phyloP scores from a whole-genome alignment of 1,284 basidiomycete genomes.

The Gastroboletus turbinatus region DNA sequence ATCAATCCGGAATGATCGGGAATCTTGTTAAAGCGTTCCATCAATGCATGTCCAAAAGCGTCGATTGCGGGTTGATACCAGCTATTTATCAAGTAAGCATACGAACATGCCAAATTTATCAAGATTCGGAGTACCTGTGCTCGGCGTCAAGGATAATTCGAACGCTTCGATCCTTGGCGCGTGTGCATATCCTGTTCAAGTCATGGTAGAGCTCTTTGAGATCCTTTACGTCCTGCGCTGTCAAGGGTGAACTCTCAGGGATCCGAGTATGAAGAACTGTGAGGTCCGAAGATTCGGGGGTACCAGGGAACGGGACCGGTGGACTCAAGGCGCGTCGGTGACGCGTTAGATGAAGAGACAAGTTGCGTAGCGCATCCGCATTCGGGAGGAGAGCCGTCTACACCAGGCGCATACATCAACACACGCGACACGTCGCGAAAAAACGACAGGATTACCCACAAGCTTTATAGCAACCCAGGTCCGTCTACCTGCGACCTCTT shows the following conservation, averaged over 20 bases:
- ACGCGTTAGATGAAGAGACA: conserved; percentile 28
- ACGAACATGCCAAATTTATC: neutral
- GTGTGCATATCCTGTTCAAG: conserved; percentile 57
- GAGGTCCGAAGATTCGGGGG: conserved; percentile 30
- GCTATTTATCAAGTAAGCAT: conserved; percentile 32
- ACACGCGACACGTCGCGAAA: neutral
- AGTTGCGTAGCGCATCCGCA: conserved; percentile 26
- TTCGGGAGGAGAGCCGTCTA: conserved; percentile 32
- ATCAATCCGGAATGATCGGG: conserved; percentile 12
- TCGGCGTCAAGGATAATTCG: conserved; percentile 82
- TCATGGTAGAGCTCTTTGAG: conserved; percentile 61
- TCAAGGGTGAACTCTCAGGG: conserved; percentile 44
- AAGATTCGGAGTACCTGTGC: conserved; percentile 48
- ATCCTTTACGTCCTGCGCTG: conserved; percentile 53
- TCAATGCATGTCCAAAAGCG: conserved; percentile 72
- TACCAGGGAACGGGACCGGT: conserved; percentile 29
- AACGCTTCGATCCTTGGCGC: conserved; percentile 59
- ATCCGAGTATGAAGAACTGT: conserved; percentile 18
- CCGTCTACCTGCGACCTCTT: conserved; percentile 43
- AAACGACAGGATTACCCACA: conserved; percentile 40
- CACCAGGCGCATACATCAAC: conserved; percentile 49
- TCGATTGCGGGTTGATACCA: conserved; percentile 88
- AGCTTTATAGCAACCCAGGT: conserved; percentile 86
- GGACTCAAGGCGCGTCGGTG: conserved; percentile 22
- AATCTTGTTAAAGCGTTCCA: conserved; percentile 74